These are phyloP conservation scores for Podaxis sp. DNA, from an alignment of 768 basidiomycete species.

Conservation along the genomic window DNA sequence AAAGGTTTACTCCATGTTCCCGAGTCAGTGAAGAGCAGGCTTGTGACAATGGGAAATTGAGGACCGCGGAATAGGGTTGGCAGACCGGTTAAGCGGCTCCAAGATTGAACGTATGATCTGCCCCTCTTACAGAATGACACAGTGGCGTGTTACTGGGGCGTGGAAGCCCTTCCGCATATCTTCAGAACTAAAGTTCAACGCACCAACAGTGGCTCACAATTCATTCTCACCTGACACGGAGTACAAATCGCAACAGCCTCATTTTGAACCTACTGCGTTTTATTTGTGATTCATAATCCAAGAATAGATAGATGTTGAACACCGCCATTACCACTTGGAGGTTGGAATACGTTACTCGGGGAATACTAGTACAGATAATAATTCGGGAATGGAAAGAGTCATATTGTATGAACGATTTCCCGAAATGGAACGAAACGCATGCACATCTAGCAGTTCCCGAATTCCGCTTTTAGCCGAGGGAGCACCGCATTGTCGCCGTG, in stretches of 20 bases:
- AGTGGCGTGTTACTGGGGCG: background rate
- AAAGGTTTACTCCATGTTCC: background rate
- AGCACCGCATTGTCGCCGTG: background rate
- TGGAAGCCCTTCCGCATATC: background rate
- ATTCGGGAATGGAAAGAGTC: background rate
- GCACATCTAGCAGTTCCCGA: background rate
- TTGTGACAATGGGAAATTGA: background rate
- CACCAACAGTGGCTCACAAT: background rate
- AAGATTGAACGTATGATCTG: background rate
- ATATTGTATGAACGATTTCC: slow-evolving; percentile 6
- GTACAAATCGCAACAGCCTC: background rate
- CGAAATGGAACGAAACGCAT: background rate
- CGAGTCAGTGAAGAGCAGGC: background rate
- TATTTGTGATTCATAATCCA: background rate
- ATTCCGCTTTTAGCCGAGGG: background rate
- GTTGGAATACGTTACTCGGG: background rate
- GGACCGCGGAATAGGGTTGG: background rate
- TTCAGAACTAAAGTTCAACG: background rate
- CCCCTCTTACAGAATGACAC: background rate
- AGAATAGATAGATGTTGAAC: background rate
- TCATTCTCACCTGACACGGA: background rate
- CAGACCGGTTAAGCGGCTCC: background rate
- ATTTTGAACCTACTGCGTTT: background rate
- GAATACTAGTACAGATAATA: background rate
- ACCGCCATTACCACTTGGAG: background rate